Conservation (phyloP, 805 yeast species). For the Blastobotrys chiropterorum region DNA sequence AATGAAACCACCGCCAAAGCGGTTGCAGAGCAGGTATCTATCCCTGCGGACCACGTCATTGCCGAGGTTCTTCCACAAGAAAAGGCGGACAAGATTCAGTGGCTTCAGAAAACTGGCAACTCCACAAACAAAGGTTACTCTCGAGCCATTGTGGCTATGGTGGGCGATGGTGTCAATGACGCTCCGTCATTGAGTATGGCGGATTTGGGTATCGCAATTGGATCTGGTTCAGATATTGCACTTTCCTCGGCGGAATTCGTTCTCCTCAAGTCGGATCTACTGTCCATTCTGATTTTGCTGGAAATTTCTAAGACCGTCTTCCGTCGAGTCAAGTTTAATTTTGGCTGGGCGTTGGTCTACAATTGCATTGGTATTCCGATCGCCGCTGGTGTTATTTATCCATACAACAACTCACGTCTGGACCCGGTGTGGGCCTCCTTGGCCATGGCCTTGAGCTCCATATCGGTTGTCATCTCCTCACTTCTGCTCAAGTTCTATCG, state of each 20-base stretch:
- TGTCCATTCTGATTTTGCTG: conserved; percentile 49
- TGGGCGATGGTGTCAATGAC: conserved; percentile 80
- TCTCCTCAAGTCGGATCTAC: conserved; percentile 44
- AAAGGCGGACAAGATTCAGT: conserved; percentile 53
- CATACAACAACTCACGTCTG: conserved; percentile 61
- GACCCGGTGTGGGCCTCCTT: conserved; percentile 87
- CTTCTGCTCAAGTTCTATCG: conserved; percentile 53
- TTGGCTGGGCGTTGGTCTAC: conserved; percentile 81
- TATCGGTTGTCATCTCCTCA: conserved; percentile 81
- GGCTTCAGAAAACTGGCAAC: conserved; percentile 43
- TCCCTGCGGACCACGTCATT: conserved; percentile 44
- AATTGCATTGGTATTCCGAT: conserved; percentile 82
- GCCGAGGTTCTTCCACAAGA: conserved; percentile 72
- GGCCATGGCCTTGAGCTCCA: conserved; percentile 90
- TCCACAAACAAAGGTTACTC: conserved; percentile 10
- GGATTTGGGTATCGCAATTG: conserved; percentile 71
- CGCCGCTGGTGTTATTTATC: conserved; percentile 88
- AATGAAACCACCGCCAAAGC: conserved; percentile 60
- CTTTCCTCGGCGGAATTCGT: conserved; percentile 70
- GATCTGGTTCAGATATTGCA: conserved; percentile 72
- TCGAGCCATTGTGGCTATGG: conserved; percentile 57
- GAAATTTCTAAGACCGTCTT: conserved; percentile 69
- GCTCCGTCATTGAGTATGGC: conserved; percentile 75
- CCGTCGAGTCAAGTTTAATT: conserved; percentile 68
- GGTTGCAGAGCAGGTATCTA: conserved; percentile 58